Conservation (phyloP, 106 monocot species). For the Posidonia australis region DNA sequence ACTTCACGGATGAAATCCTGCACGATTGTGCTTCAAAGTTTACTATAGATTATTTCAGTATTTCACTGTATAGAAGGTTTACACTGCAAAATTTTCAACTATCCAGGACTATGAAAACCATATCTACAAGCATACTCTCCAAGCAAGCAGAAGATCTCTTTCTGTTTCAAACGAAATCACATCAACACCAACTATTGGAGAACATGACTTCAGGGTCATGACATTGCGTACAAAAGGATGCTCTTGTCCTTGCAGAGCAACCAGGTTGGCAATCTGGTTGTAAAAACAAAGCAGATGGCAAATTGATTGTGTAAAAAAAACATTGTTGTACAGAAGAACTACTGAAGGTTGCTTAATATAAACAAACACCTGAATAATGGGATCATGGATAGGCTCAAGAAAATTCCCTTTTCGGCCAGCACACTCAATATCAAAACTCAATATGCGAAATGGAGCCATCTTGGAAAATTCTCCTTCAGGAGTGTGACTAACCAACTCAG, state of each 20-base stretch:
- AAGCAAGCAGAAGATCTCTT: constrained; percentile 84
- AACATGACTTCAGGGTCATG: constrained; percentile 93
- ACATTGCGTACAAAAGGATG: constrained; percentile 79
- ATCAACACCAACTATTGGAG: constrained; percentile 93
- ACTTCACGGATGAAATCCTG: constrained; percentile 95
- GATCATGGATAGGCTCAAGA: constrained; percentile 95
- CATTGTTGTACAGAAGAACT: background rate
- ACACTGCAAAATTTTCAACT: background rate
- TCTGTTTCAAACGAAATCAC: constrained; percentile 94
- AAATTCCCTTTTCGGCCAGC: constrained; percentile 98
- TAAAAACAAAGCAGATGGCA: background rate
- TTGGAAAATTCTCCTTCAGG: constrained; percentile 94
- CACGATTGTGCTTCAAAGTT: constrained; percentile 3
- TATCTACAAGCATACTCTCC: constrained; percentile 46
- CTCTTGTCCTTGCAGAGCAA: constrained; percentile 87
- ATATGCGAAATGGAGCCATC: constrained; percentile 97
- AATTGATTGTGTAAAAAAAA: background rate
- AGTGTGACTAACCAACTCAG: constrained; percentile 81
- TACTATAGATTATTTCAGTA: background rate
- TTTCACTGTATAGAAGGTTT: too few relatives aligned
- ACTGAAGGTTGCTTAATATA: background rate
- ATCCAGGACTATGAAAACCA: background rate
- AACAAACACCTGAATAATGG: constrained; percentile 83
- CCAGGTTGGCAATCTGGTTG: constrained; percentile 87
- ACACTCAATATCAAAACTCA: constrained; percentile 99